Base-by-base conservation (phyloP, 2,329 filamentous ascomycete genomes). In the Colletotrichum sp. region DNA sequence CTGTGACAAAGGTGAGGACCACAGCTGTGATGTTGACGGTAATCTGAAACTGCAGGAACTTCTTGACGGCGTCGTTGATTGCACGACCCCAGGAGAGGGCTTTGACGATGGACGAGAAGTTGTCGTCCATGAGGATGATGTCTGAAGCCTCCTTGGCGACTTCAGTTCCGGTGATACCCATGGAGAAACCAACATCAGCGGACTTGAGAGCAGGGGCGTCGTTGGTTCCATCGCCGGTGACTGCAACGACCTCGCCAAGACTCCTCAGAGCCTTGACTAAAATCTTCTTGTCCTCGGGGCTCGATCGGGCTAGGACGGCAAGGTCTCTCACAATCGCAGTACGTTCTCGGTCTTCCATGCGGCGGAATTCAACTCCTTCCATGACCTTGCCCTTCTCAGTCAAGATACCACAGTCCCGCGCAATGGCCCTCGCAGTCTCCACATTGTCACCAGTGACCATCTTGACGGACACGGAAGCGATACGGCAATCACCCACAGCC, bases 1-100 rank as follows among this genome's bases (percentile, higher is more conserved):
- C 92, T 4, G 94, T 94, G 72, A 96, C 91, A 79, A 96, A 96
- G 1, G 94, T 95, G 59, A 96, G 87, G n/a, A 93, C 80, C 67
- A 96, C 94, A 65, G 94, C 94, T 5, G 94, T 96, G 80, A 96
- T 95, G 86, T 96, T 96, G 84, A 96, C 94, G 1, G 91, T 93
- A 79, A 93, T 89, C 84, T 93, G 91, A 75, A 90, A 90, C 84
- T 93, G 92, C 63, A 93, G 84, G 79, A 93, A 93, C 82, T 93
- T 93, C 81, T 91, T 88, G 52, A 93, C 90, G 1, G 91, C 90
- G 78, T 93, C 92, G 79, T 92, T 92, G 76, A 93, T 90, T 16
- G 90, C 90, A 73, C 91, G 88, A 67, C 91, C 91, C 91, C 91
- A 92, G 85, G 90, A 89, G 77, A 92, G 85, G 28, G 90, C 90